Percentiles rank a stretch among this genome's conserved stretches.
Evolutionary conservation across 306 rosid species (phyloP).

Genomic region (Ammopiptanthus mongolicus): DNA sequence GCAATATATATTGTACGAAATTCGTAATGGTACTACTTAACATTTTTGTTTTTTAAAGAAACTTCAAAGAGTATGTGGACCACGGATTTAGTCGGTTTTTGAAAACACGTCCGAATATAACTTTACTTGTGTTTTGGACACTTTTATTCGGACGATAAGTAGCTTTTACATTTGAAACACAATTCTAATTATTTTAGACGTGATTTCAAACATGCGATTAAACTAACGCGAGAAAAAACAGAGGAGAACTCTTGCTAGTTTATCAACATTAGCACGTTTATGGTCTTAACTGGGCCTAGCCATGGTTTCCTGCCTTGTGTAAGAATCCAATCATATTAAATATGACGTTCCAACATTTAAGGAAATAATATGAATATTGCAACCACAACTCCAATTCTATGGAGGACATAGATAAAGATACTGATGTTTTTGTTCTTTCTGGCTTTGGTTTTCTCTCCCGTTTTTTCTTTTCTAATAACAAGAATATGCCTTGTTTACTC

Average conservation of each 20-base stretch:
- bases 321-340: conserved; percentile 27
- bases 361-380: conserved; percentile 41
- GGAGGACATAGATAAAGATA: conserved; percentile 28
- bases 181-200: no score
- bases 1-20: no score
- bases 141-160: no score
- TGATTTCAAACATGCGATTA: no score
- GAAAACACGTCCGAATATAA: no score
- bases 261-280: conserved; percentile 23
- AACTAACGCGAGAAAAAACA: no score
- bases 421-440: conserved; percentile 29
- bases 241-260: conserved; percentile 2
- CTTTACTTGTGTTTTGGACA: no score
- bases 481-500: conserved; percentile 14
- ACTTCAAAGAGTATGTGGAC: no score
- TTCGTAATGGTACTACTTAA: no score
- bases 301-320: conserved; percentile 3
- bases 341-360: conserved; percentile 28
- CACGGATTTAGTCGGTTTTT: no score
- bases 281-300: conserved; percentile 23
- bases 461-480: neutral
- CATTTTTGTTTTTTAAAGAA: no score
- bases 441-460: conserved; percentile 14
- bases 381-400: conserved; percentile 29
- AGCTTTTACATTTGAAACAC: no score